phyloP scores from a whole-genome alignment of 148 eudicot species.

The Fagopyrum esculentum region DNA sequence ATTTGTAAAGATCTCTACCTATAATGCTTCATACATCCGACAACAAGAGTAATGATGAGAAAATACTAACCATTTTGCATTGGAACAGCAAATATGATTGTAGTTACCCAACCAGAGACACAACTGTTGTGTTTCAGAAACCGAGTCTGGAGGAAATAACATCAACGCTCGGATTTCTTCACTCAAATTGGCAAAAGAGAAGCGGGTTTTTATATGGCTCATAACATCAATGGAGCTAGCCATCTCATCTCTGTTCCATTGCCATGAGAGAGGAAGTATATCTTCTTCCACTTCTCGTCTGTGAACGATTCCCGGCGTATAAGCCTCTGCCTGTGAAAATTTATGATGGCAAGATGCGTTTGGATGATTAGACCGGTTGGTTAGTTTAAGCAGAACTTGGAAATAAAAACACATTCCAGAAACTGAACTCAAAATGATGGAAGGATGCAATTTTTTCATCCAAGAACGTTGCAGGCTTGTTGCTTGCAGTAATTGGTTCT shows the following conservation, averaged over 20 bases:
- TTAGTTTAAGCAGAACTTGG: too few relatives aligned
- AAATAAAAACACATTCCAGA: not conserved
- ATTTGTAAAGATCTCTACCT: not conserved
- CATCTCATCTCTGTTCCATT: conserved; percentile 95
- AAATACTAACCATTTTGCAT: not conserved
- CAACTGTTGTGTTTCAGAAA: not conserved
- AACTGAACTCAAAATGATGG: not conserved
- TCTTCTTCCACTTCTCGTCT: conserved; percentile 90
- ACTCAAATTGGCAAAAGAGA: not conserved
- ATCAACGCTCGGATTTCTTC: not conserved
- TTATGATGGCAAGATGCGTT: not conserved
- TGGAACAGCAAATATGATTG: not conserved
- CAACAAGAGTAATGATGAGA: not conserved
- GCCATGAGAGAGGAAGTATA: conserved; percentile 79
- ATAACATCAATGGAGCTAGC: conserved; percentile 77
- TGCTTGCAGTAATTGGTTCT: too few relatives aligned
- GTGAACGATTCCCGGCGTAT: conserved; percentile 78
- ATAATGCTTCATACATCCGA: not conserved
- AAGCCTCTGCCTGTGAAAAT: conserved; percentile 68
- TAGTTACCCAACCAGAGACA: too few relatives aligned
- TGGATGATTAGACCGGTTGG: not conserved
- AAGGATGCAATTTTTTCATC: not conserved
- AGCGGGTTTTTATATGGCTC: conserved; percentile 17
- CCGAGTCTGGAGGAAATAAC: not conserved
- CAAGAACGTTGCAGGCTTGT: not conserved